These are phyloP conservation scores for Posidonia oceanica DNA, from an alignment of 116 monocot genomes.

Conservation along the genomic window DNA sequence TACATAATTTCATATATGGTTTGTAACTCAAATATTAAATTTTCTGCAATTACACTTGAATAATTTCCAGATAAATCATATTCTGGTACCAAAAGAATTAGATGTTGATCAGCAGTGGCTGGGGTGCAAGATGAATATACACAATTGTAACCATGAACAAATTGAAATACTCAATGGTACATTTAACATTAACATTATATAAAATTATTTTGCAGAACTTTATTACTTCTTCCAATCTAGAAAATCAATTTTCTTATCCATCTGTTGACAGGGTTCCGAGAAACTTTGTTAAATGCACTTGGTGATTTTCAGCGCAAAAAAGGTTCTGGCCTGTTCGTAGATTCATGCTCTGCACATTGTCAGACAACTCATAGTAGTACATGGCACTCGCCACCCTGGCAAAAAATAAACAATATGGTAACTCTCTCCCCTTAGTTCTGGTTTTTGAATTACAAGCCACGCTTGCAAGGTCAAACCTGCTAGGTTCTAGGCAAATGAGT, in stretches of 20 bases:
- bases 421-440: background rate
- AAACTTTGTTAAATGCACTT: constrained; percentile 26
- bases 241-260: background rate
- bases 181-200: background rate
- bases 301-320: constrained; percentile 23
- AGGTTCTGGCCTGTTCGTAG: constrained; percentile 52
- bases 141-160: constrained; percentile 47
- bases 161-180: constrained; percentile 55
- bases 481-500: no score
- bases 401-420: constrained; percentile 69
- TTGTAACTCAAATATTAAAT: background rate
- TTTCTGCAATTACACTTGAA: background rate
- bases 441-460: no score
- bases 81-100: constrained; percentile 49
- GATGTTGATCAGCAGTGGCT: constrained; percentile 50
- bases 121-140: constrained; percentile 54
- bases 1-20: background rate
- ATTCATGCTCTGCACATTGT: constrained; percentile 79
- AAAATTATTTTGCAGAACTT: no score
- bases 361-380: constrained; percentile 42
- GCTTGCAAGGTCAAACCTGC: no score
- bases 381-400: constrained; percentile 65
- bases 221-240: no score
- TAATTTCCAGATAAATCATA: constrained; percentile 46
- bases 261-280: constrained; percentile 32